Evolutionary conservation across 2,329 filamentous ascomycete species (phyloP).

Genomic region (Lasiodiplodia theobromae): DNA sequence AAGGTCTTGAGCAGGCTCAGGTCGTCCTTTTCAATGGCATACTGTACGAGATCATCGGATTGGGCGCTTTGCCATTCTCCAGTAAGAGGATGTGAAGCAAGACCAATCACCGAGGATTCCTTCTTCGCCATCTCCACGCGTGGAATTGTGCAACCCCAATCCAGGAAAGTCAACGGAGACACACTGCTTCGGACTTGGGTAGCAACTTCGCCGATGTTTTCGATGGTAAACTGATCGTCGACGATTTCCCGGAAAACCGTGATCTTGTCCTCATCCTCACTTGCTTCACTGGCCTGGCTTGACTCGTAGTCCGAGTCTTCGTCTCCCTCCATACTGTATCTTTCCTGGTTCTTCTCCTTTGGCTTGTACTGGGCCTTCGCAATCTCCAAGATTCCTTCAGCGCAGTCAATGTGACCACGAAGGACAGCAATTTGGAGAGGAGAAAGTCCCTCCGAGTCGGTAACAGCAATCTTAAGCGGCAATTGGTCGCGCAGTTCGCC

Average conservation of each 20-base stretch:
- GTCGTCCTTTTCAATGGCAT: constrained; percentile 40
- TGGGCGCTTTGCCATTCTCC: constrained; percentile 2
- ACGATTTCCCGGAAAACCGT: constrained; percentile 61
- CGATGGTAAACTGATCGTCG: constrained; percentile 74
- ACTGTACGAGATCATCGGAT: constrained; percentile 37
- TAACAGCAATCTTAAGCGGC: constrained; percentile 70
- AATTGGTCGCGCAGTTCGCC: constrained; percentile 59
- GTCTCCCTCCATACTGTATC: constrained; percentile 53
- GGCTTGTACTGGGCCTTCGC: constrained; percentile 71
- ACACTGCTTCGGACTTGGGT: constrained; percentile 69
- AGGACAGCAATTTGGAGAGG: constrained; percentile 75
- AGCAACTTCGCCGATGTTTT: constrained; percentile 74
- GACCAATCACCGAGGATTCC: constrained; percentile 17
- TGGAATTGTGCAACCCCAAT: constrained; percentile 38
- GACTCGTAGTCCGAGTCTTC: constrained; percentile 48
- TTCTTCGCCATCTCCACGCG: constrained; percentile 7
- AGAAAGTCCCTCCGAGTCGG: constrained; percentile 59
- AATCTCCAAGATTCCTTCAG: constrained; percentile 73
- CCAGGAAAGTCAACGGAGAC: constrained; percentile 63
- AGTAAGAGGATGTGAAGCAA: constrained; percentile 27
- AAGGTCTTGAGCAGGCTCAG: constrained; percentile 34
- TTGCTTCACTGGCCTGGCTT: constrained; percentile 42
- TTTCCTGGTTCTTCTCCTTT: constrained; percentile 57
- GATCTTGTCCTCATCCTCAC: constrained; percentile 39
- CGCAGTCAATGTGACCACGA: constrained; percentile 69